phyloP scores from a whole-genome alignment of 176 grass and related monocot genomes.

The Alopecurus myosuroides region DNA sequence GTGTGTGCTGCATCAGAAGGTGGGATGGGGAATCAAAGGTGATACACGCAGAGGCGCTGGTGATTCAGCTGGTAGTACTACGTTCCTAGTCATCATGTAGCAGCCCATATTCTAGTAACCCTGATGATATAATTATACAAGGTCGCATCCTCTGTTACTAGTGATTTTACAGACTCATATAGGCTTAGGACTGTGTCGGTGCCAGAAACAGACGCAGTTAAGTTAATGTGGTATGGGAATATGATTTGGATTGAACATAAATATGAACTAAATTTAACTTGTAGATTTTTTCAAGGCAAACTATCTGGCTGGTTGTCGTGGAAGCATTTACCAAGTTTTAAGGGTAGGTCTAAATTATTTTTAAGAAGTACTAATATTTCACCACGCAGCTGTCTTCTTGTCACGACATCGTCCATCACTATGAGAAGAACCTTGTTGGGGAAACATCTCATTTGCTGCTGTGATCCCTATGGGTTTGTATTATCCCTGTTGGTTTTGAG shows the following conservation, averaged over 20 bases:
- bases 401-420: not conserved
- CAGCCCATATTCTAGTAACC: not conserved
- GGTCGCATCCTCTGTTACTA: not conserved
- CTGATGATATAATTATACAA: not conserved
- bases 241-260: slow-evolving; percentile 4
- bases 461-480: too few relatives aligned
- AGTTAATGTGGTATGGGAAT: not conserved
- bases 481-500: too few relatives aligned
- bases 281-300: slow-evolving; percentile 16
- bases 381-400: not conserved
- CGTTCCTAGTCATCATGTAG: too few relatives aligned
- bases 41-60: not conserved
- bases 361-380: not conserved
- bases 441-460: slow-evolving; percentile 19
- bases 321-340: too few relatives aligned
- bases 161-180: not conserved
- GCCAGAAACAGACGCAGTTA: not conserved
- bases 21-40: not conserved
- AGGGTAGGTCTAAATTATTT: too few relatives aligned
- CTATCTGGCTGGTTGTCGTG: too few relatives aligned
- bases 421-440: slow-evolving; percentile 10
- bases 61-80: not conserved
- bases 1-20: not conserved
- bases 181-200: not conserved
- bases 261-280: not conserved